Evolutionary conservation across 2,329 filamentous ascomycete genomes (phyloP).

Genomic region (Colletotrichum theobromicola): DNA sequence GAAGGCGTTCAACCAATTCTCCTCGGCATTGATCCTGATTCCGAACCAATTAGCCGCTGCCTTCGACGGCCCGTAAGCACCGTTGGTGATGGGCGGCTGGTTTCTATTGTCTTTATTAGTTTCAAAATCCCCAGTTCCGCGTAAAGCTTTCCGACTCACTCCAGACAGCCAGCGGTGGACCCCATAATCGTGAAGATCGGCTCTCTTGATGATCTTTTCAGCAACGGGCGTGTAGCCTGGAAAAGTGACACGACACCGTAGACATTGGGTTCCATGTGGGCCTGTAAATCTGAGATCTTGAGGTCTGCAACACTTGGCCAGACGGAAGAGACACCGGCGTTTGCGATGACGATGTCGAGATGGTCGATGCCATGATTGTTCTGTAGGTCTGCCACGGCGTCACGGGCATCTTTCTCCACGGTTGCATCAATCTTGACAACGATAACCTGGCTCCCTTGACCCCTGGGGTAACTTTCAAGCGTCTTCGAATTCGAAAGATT

Average conservation of each 20-base stretch:
- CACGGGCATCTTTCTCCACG: slow-evolving; percentile 34
- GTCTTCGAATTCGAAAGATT: slow-evolving; percentile 32
- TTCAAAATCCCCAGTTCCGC: too few species aligned
- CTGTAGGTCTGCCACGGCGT: slow-evolving; percentile 35
- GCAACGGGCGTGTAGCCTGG: slow-evolving; percentile 30
- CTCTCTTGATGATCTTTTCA: slow-evolving; percentile 18
- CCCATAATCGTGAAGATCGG: neutral
- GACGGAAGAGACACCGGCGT: slow-evolving; percentile 47
- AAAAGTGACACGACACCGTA: slow-evolving; percentile 6
- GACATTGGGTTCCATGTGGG: slow-evolving; percentile 46
- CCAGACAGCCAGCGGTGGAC: neutral
- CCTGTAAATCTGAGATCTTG: slow-evolving; percentile 38
- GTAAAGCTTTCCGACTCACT: neutral
- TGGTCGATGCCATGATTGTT: slow-evolving; percentile 37
- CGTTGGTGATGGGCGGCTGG: neutral
- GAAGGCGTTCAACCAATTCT: slow-evolving; percentile 6
- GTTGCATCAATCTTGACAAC: slow-evolving; percentile 47
- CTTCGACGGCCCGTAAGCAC: slow-evolving; percentile 4
- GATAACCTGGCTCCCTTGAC: slow-evolving; percentile 37
- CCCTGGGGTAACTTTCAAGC: slow-evolving; percentile 41
- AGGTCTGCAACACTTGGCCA: slow-evolving; percentile 35
- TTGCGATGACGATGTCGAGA: slow-evolving; percentile 58
- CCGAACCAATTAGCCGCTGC: neutral
- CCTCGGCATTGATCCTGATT: neutral
- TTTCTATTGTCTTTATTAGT: neutral